Evolutionary conservation across 805 yeast species (phyloP), one percentile per base, ranked within the genome.

Genomic region (Komagataella ulmi): DNA sequence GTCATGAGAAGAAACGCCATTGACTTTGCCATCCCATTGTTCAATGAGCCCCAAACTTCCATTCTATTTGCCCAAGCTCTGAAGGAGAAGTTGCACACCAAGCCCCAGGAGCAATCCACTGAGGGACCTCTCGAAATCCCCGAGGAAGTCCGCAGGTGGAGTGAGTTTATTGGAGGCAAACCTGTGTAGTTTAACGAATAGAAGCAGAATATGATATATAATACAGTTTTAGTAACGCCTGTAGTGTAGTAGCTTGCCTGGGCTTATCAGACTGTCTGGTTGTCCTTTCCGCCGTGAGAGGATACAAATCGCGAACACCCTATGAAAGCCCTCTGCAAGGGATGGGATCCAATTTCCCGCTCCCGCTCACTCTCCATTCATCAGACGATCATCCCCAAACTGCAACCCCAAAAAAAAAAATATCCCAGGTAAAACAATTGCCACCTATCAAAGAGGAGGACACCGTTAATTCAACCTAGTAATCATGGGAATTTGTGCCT

Each of bases 1-100:
- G 83, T 91, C 53, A 93, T 93, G 99, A 85, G 99, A 76, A 85
- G 99, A 75, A 93, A 93, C 67, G 98, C 99, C 49, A 95, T 93
- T 71, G 99, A 93, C 68, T 93, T 93, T 66, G 98, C 87, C 54
- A 84, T 91, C 62, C 97, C 99, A 46, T 75, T 93, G 65, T 91
- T 93, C 75, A 93, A 91, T 65, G 99, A 93, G 73, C 97, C 98
- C 57, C 82, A 88, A 65, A 95, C 99, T 19, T 85, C 97, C 2
- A 65, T 82, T 60, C 71, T 93, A 59, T 93, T 93, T 68, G 89
- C 97, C 19, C 72, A 81, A 63, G 87, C 96, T 57, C 74, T 93
- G 71, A 79, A 79, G 58, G 79, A 70, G 52, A 88, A 89, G 74
- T 86, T 58, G 70, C 79, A 58, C 74, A 73, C 60, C 40, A 75